These are phyloP conservation scores for Coemansia sp. DNA, from an alignment of 192 early-diverging fungal species.

Conservation along the genomic window DNA sequence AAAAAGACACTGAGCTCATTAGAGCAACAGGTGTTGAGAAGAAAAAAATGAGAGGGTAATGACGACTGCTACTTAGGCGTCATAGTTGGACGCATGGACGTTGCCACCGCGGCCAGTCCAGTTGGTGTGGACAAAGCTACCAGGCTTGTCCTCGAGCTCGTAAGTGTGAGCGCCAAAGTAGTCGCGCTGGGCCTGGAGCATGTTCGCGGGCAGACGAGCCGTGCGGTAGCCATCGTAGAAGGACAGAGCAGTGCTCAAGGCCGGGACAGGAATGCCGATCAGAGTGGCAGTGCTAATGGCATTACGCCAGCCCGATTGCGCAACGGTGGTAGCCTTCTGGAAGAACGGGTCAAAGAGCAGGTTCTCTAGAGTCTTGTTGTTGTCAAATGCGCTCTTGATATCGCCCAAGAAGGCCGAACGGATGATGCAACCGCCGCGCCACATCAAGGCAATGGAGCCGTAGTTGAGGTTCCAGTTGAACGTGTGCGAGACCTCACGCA, in stretches of 20 bases:
- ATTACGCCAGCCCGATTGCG: constrained; percentile 84
- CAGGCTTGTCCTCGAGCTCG: constrained; percentile 75
- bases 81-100: constrained; percentile 69
- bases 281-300: constrained; percentile 79
- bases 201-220: constrained; percentile 87
- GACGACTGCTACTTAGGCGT: constrained; percentile 51
- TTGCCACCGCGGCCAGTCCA: constrained; percentile 95
- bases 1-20: background rate
- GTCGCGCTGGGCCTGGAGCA: constrained; percentile 97
- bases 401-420: constrained; percentile 95
- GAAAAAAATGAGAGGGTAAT: background rate
- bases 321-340: constrained; percentile 82
- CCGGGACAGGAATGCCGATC: constrained; percentile 88
- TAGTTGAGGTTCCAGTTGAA: constrained; percentile 95
- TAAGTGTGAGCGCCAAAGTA: constrained; percentile 99
- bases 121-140: constrained; percentile 89
- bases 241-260: constrained; percentile 83
- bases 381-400: constrained; percentile 93
- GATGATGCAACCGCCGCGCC: constrained; percentile 99
- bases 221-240: constrained; percentile 99
- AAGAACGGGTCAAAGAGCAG: constrained; percentile 97
- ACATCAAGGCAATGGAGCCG: constrained; percentile 98
- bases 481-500: constrained; percentile 92
- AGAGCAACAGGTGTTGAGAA: background rate
- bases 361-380: constrained; percentile 83